A percentile compares a stretch with the other conserved stretches of the same genome.
Conservation (phyloP, 1,284 basidiomycete species). For the Porogramme epimiltina region DNA sequence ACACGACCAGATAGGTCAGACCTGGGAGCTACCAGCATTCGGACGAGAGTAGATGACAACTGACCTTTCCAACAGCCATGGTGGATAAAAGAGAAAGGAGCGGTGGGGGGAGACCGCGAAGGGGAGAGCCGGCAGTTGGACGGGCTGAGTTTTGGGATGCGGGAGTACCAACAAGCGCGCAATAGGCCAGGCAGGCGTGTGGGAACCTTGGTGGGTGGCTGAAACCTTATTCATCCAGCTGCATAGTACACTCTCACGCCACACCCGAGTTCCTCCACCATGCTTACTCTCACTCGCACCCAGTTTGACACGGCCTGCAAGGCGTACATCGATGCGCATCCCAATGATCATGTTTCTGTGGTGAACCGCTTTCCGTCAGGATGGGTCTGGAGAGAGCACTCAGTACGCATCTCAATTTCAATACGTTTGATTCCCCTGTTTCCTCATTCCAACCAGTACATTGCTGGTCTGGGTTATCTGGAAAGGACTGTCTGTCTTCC, state of each 20-base stretch:
- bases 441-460: slow-evolving; percentile 31
- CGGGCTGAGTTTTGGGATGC: slow-evolving; percentile 49
- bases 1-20: slow-evolving; percentile 13
- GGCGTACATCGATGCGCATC: slow-evolving; percentile 23
- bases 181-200: slow-evolving; percentile 20
- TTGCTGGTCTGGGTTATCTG: slow-evolving; percentile 50
- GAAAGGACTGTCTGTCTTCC: slow-evolving; percentile 36
- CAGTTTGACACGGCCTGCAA: slow-evolving; percentile 66
- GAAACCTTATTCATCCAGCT: slow-evolving; percentile 39
- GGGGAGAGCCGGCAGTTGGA: slow-evolving; percentile 50
- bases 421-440: neutral
- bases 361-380: slow-evolving; percentile 18
- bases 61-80: slow-evolving; percentile 93
- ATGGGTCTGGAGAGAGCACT: slow-evolving; percentile 61
- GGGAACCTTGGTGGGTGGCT: slow-evolving; percentile 39
- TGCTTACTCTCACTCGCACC: slow-evolving; percentile 47
- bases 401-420: slow-evolving; percentile 35
- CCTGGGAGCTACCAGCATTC: neutral
- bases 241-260: slow-evolving; percentile 44
- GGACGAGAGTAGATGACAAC: slow-evolving; percentile 12
- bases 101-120: slow-evolving; percentile 46
- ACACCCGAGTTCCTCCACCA: slow-evolving; percentile 32
- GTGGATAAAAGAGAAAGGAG: slow-evolving; percentile 41
- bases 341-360: slow-evolving; percentile 3
- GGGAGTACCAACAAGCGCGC: slow-evolving; percentile 32